A percentile compares a stretch with the other conserved stretches of the same genome.
Evolutionary conservation across 768 basidiomycete genomes (phyloP).

Genomic region (Lentinula sp.): DNA sequence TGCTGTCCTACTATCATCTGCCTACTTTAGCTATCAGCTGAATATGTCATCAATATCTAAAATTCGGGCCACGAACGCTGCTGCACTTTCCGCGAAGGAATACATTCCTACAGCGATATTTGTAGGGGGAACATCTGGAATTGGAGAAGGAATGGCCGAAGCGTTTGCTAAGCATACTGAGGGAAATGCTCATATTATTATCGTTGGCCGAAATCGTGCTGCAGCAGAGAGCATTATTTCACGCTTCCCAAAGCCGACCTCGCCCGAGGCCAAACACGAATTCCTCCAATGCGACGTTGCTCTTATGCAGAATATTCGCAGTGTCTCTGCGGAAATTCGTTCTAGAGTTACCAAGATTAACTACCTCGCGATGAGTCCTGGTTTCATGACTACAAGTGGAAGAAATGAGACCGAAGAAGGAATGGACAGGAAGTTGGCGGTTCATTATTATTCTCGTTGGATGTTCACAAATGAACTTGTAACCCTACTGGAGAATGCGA

Average conservation of each 20-base stretch:
- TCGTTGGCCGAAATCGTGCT: conserved; percentile 28
- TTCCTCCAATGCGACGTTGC: conserved; percentile 31
- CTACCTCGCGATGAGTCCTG: conserved; percentile 22
- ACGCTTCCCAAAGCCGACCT: conserved; percentile 18
- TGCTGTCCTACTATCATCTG: not conserved
- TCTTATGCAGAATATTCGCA: conserved; percentile 26
- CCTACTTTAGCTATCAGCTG: not conserved
- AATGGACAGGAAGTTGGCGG: conserved; percentile 22
- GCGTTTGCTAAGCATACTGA: conserved; percentile 29
- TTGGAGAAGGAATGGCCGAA: conserved; percentile 27
- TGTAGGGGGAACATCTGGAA: conserved; percentile 20
- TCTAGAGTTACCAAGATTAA: conserved; percentile 24
- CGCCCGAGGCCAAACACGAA: conserved; percentile 18
- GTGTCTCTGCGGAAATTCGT: conserved; percentile 19
- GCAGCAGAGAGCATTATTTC: conserved; percentile 27
- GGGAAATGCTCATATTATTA: conserved; percentile 32
- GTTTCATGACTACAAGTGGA: conserved; percentile 18
- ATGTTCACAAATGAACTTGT: conserved; percentile 26
- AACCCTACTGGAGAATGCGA: conserved; percentile 15
- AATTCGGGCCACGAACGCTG: conserved; percentile 13
- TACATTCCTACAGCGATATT: conserved; percentile 16
- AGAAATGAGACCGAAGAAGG: conserved; percentile 28
- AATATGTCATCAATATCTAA: conserved; percentile 14
- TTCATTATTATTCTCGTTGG: conserved; percentile 28
- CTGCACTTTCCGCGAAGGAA: conserved; percentile 4